phyloP scores from a whole-genome alignment of 2,329 filamentous ascomycete genomes.

The Xylaria sp. region DNA sequence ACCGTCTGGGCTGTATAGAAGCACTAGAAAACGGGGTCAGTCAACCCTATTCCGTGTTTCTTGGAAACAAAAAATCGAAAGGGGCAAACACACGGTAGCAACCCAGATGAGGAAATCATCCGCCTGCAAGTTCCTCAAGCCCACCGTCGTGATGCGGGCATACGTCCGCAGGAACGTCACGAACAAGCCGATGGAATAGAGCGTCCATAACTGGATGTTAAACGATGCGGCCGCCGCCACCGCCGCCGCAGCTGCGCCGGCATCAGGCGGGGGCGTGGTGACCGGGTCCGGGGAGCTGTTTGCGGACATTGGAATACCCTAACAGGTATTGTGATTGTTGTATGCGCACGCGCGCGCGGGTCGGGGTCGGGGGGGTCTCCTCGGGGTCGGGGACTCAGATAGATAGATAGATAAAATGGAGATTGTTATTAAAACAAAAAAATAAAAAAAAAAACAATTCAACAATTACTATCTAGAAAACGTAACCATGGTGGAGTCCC shows the following conservation, averaged over 20 bases:
- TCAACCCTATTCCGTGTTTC: no score
- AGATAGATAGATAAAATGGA: no score
- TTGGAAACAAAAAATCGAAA: no score
- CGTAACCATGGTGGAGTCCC: no score
- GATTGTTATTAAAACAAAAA: no score
- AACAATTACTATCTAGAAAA: no score
- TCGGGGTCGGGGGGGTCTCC: no score
- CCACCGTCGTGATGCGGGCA: constrained; percentile 32
- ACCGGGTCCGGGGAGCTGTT: constrained; percentile 7
- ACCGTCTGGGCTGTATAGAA: constrained; percentile 47
- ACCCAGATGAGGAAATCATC: constrained; percentile 36
- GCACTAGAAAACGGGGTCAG: constrained; percentile 33
- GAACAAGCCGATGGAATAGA: constrained; percentile 32
- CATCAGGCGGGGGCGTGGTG: not conserved
- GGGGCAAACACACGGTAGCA: constrained; percentile 30
- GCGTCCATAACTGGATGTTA: constrained; percentile 35
- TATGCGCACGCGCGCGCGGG: no score
- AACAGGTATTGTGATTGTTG: not conserved
- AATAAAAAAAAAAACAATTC: no score
- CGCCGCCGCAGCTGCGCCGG: constrained; percentile 17
- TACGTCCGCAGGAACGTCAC: constrained; percentile 36
- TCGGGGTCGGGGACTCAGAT: no score
- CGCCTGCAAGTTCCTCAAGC: constrained; percentile 29
- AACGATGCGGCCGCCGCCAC: constrained; percentile 26
- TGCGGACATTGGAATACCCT: constrained; percentile 1